Base-by-base conservation (phyloP, 495 filamentous ascomycete genomes). In the Jackrogersella multiformis region DNA sequence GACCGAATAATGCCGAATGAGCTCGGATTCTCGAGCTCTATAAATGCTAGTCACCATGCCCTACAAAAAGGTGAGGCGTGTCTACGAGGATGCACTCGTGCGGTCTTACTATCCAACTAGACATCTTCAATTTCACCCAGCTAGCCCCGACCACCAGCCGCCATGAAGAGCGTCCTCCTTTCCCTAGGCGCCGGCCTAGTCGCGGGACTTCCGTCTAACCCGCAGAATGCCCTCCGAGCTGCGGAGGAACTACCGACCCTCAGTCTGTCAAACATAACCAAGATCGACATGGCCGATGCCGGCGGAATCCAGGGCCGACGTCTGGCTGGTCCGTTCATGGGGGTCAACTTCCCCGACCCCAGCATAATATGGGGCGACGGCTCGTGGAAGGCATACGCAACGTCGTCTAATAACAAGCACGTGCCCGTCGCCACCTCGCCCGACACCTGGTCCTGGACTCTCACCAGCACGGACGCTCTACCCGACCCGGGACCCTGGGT, bases 311-410 rank as follows among this genome's bases (percentile, higher is more conserved):
- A 61, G 13, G 64, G 67, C 26, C 70, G 73, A 23, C 58, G 64
- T 21, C 45, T 74, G 2, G 56, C 56, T 0, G 70, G 70, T 4
- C 67, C 67, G 10, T 56, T 61, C n/a, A 66, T 75, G 46, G 64
- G 52, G 2, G 61, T 65, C n/a, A 46, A 76, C 56, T 77, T 77
- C 61, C 75, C 75, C 0, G 73, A 77, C 21, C 75, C 73, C 1
- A 62, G 57, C 1, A 62, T 77, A 7, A 74, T 77, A 20, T 73
- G 46, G 38, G 70, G 63, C 12, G 74, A 73, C 36, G 70, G 69
- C n/a, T 72, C 70, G 35, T 77, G 70, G 69, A 74, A 70, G 13
- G 74, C 73, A 0, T 77, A 73, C 20, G 68, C 56, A 6, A 77
- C 75, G 1, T 72, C 63, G 23, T 71, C 63, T 0, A 66, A 68